Base-by-base conservation (phyloP, 371 early-diverging fungal genomes). In the Apophysomyces elegans region DNA sequence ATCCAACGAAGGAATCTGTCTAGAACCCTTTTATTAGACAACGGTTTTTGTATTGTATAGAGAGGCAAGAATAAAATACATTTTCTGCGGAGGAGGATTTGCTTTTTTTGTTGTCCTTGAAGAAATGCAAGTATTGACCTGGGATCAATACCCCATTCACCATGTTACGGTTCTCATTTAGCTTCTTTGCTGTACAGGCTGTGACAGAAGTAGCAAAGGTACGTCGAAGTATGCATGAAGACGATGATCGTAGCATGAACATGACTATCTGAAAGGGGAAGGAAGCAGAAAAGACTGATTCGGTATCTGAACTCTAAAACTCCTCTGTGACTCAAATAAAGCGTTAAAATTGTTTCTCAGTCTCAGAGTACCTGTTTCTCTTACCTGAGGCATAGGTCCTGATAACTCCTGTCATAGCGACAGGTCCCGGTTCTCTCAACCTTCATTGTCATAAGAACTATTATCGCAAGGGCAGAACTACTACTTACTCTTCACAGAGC, bases 131-230 rank as follows among this genome's bases (percentile, higher is more conserved):
- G 47, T 46, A 68, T 56, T 71, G 76, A 12, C 81, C 81, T 9
- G 81, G 81, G 14, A 81, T 75, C 81, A 81, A 76, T 13, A 62
- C 68, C 6, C 76, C 75, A 36, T 74, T 58, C 36, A 76, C 32
- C 21, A 59, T 21, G 37, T 66, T 59, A 8, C 65, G 67, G 7
- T 50, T 50, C 3, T 26, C 21, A 50, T 50, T 50, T 16, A 50
- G 16, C 5, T 16, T 50, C n/a, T 21, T 21, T 50, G 9, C 21
- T 1, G 54, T 11, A 11, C 21, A n/a, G 21, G 21, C 21, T 4
- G 21, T 4, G 21, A 21, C 21, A 2, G 54, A 18, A 26, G 54
- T 18, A 5, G 21, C 16, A 50, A 21, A 18, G 21, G 21, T 26
- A 21, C 54, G 54, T 21, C 54, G 54, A 50, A 50, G 7, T 5